phyloP scores from a whole-genome alignment of 495 filamentous ascomycete genomes.

The Letharia lupina region DNA sequence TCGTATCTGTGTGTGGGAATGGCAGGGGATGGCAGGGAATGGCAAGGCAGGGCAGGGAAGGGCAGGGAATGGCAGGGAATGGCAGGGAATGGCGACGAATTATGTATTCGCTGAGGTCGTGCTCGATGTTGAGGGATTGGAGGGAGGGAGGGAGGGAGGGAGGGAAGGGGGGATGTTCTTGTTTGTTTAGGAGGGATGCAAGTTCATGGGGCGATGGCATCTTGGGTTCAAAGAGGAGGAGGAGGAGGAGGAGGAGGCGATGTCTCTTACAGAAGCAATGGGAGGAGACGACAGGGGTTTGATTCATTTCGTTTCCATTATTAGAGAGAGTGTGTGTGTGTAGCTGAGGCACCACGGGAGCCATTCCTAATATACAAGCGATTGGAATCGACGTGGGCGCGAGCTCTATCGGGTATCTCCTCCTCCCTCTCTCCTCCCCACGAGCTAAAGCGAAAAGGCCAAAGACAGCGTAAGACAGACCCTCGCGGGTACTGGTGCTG shows the following conservation, averaged over 20 bases:
- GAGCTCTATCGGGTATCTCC: slow-evolving; percentile 12
- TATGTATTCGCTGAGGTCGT: too few relatives aligned
- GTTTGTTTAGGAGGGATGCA: too few relatives aligned
- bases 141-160: too few relatives aligned
- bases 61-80: too few relatives aligned
- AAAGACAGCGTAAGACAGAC: slow-evolving; percentile 4
- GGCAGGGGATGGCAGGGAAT: too few relatives aligned
- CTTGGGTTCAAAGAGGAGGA: too few relatives aligned
- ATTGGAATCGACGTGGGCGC: slow-evolving; percentile 6
- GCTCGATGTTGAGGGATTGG: too few relatives aligned
- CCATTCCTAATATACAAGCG: slow-evolving; percentile 17
- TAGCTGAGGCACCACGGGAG: slow-evolving; percentile 10
- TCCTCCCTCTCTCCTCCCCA: background rate
- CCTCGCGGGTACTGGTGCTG: background rate
- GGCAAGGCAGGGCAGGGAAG: too few relatives aligned
- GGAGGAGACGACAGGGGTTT: background rate
- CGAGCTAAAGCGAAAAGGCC: slow-evolving; percentile 3
- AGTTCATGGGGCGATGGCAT: too few relatives aligned
- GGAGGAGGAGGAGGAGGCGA: background rate
- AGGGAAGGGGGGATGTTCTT: too few relatives aligned
- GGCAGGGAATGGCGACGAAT: too few relatives aligned
- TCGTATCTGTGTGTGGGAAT: too few relatives aligned
- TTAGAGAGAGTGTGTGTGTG: slow-evolving; percentile 15
- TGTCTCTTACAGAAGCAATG: background rate
- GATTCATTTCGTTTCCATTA: slow-evolving; percentile 13